phyloP scores from a whole-genome alignment of 2,329 filamentous ascomycete species.

The Cryphonectria carpinicola region DNA sequence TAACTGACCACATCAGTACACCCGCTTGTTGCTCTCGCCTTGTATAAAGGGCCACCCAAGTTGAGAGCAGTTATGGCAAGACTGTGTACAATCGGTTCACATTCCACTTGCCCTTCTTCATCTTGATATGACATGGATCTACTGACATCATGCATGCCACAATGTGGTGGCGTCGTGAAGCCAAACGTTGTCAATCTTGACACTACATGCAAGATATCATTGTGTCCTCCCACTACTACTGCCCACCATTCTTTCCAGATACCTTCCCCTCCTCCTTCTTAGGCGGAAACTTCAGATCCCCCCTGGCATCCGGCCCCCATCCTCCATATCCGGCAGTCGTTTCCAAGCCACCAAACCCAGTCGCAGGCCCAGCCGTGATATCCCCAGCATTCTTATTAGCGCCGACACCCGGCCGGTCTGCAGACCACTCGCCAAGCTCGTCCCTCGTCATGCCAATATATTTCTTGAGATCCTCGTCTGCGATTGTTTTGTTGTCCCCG shows the following conservation, averaged over 20 bases:
- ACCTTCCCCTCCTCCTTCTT: slow-evolving; percentile 5
- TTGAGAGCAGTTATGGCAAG: no score
- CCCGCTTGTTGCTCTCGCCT: no score
- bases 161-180: no score
- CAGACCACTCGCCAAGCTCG: slow-evolving; percentile 21
- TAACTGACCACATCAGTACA: no score
- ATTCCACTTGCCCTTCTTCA: no score
- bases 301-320: slow-evolving; percentile 23
- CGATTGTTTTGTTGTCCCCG: slow-evolving; percentile 33
- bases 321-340: slow-evolving; percentile 27
- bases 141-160: no score
- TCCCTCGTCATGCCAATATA: slow-evolving; percentile 27
- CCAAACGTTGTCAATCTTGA: no score
- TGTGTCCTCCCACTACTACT: not conserved
- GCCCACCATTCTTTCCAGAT: not conserved
- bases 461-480: slow-evolving; percentile 28
- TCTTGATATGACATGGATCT: no score
- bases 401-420: slow-evolving; percentile 20
- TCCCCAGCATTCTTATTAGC: slow-evolving; percentile 26
- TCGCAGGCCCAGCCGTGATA: slow-evolving; percentile 22
- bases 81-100: no score
- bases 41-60: no score
- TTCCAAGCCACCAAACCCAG: slow-evolving; percentile 20
- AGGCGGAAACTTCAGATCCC: slow-evolving; percentile 15
- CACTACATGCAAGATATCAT: not conserved